Conservation (phyloP, 768 basidiomycete genomes). For the Leucocoprinus sp. region DNA sequence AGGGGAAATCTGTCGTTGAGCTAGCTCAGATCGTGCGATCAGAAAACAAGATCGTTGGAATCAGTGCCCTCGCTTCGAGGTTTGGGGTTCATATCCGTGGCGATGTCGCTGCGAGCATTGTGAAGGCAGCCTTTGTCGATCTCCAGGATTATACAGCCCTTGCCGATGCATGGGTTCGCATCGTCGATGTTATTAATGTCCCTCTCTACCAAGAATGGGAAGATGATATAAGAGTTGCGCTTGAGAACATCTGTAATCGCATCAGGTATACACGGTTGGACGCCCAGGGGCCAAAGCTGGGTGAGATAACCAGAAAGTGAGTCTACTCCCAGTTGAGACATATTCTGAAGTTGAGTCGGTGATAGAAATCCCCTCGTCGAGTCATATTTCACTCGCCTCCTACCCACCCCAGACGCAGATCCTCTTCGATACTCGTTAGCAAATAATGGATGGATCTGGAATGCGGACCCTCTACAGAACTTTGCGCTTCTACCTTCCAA, state of each 20-base stretch:
- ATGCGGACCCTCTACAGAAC: conserved; percentile 88
- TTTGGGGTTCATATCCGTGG: conserved; percentile 61
- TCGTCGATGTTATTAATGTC: conserved; percentile 86
- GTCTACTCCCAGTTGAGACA: conserved; percentile 17
- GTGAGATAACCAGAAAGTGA: conserved; percentile 68
- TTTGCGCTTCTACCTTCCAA: conserved; percentile 91
- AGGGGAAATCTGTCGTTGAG: conserved; percentile 51
- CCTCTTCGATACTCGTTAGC: conserved; percentile 72
- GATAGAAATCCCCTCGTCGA: conserved; percentile 82
- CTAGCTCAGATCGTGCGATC: conserved; percentile 57
- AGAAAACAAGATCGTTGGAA: conserved; percentile 48
- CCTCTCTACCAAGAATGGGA: conserved; percentile 83
- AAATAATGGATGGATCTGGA: conserved; percentile 99
- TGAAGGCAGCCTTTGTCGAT: conserved; percentile 57
- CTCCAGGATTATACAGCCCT: conserved; percentile 42
- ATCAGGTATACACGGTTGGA: conserved; percentile 79
- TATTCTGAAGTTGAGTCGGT: conserved; percentile 28
- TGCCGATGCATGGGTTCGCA: conserved; percentile 61
- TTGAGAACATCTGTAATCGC: conserved; percentile 69
- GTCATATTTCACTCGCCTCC: conserved; percentile 83
- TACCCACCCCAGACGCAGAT: conserved; percentile 31
- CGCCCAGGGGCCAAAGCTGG: conserved; percentile 73
- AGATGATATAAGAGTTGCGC: conserved; percentile 66
- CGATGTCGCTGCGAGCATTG: conserved; percentile 61
- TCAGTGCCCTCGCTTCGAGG: conserved; percentile 53